Conservation (phyloP, 768 basidiomycete genomes). For the Pluteus cervinus region DNA sequence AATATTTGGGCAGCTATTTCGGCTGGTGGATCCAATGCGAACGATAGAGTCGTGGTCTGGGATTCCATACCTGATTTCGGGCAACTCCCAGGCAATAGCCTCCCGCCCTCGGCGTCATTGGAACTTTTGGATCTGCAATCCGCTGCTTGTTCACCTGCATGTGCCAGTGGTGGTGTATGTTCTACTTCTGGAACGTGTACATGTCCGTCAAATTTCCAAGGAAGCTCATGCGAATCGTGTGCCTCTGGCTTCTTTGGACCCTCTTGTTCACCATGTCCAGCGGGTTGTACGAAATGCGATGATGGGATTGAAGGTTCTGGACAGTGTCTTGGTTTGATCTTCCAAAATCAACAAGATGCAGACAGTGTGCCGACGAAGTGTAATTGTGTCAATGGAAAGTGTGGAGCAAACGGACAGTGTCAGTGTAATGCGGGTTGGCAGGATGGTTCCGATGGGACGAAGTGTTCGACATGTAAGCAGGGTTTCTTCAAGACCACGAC, state of each 20-base stretch:
- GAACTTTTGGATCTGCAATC: constrained; percentile 69
- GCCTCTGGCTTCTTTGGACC: constrained; percentile 71
- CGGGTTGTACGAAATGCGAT: constrained; percentile 65
- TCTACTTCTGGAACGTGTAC: constrained; percentile 62
- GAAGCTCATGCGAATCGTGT: constrained; percentile 77
- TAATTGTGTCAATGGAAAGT: constrained; percentile 80
- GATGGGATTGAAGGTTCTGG: constrained; percentile 78
- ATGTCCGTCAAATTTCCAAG: constrained; percentile 72
- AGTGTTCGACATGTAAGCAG: constrained; percentile 65
- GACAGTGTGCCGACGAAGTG: constrained; percentile 58
- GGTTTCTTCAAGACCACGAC: constrained; percentile 71
- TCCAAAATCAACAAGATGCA: constrained; percentile 37
- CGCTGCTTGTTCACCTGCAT: constrained; percentile 67
- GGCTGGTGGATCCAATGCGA: constrained; percentile 41
- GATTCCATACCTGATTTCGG: constrained; percentile 69
- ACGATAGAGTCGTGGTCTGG: constrained; percentile 66
- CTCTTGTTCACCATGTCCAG: constrained; percentile 63
- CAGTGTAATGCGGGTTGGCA: constrained; percentile 76
- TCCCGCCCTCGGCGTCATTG: constrained; percentile 49
- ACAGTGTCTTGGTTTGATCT: too few species aligned
- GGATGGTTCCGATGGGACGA: constrained; percentile 61
- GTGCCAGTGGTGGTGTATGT: constrained; percentile 70
- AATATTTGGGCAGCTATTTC: constrained; percentile 65
- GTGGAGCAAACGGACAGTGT: constrained; percentile 63
- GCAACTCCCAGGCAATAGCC: too few species aligned